Conservation (phyloP, 2,329 filamentous ascomycete genomes). For the Colletotrichum neosansevieriae region DNA sequence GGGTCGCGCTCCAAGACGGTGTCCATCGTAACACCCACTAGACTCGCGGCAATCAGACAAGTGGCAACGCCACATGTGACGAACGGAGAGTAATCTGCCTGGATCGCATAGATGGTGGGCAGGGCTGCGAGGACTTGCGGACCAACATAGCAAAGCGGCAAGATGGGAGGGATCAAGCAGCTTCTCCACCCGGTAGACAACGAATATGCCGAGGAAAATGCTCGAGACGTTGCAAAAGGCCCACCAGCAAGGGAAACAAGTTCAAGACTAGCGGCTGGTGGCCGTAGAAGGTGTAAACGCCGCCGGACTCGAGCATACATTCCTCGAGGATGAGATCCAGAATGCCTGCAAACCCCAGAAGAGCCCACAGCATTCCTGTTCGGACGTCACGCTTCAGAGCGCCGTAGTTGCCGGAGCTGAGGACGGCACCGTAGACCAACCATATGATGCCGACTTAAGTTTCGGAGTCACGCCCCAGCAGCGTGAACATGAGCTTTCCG, state of each 20-base stretch:
- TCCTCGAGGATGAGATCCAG: constrained; percentile 26
- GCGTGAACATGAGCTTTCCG: constrained; percentile 3
- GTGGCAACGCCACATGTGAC: constrained; percentile 2
- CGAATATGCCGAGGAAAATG: constrained; percentile 12
- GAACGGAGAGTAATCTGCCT: not conserved
- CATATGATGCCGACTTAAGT: constrained; percentile 24
- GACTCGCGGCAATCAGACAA: constrained; percentile 9
- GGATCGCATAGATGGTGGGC: constrained; percentile 14
- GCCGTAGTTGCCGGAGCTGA: constrained; percentile 15
- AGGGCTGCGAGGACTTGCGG: not conserved
- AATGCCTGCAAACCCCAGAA: not conserved
- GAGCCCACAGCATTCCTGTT: not conserved
- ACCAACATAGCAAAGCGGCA: constrained; percentile 13
- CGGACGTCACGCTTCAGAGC: constrained; percentile 5
- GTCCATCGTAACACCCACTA: constrained; percentile 9
- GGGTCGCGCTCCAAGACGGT: not conserved
- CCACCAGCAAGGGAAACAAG: constrained; percentile 27
- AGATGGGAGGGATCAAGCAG: not conserved
- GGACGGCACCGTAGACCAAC: constrained; percentile 23
- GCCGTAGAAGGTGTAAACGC: constrained; percentile 20
- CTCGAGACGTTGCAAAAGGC: constrained; percentile 28
- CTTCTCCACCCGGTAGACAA: constrained; percentile 22
- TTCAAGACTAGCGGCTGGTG: constrained; percentile 23
- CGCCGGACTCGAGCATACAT: constrained; percentile 21
- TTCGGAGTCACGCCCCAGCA: constrained; percentile 15